Conservation (phyloP, 1,284 basidiomycete genomes). For the Sparassis latifolia region DNA sequence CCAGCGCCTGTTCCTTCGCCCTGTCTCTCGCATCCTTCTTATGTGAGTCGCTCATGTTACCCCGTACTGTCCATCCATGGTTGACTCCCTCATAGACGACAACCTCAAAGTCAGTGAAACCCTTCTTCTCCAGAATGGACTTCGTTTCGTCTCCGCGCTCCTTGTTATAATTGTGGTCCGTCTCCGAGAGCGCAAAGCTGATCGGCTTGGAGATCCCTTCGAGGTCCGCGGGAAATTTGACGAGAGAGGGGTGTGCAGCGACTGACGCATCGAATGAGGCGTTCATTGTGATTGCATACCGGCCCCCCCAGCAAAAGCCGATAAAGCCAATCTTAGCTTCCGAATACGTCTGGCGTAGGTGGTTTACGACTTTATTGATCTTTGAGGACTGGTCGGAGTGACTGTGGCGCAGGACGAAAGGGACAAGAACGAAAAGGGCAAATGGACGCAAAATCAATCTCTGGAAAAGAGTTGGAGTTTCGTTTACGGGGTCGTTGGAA, state of each 20-base stretch:
- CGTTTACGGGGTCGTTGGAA: slow-evolving; percentile 7
- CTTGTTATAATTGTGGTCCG: slow-evolving; percentile 8
- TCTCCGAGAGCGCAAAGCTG: slow-evolving; percentile 14
- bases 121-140: slow-evolving; percentile 12
- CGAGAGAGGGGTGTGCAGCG: slow-evolving; percentile 18
- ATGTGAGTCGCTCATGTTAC: slow-evolving; percentile 10
- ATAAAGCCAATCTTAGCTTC: slow-evolving; percentile 15
- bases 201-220: slow-evolving; percentile 13
- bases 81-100: slow-evolving; percentile 16
- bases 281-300: slow-evolving; percentile 20
- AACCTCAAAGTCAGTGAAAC: slow-evolving; percentile 16
- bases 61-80: slow-evolving; percentile 18
- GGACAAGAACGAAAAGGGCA: slow-evolving; percentile 13
- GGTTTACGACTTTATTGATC: slow-evolving; percentile 8
- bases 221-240: slow-evolving; percentile 17
- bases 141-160: slow-evolving; percentile 13
- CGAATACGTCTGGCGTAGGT: slow-evolving; percentile 11
- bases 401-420: slow-evolving; percentile 16
- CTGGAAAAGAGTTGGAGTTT: slow-evolving; percentile 10
- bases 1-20: slow-evolving; percentile 14
- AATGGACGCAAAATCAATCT: slow-evolving; percentile 11
- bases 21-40: slow-evolving; percentile 17
- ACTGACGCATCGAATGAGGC: slow-evolving; percentile 16
- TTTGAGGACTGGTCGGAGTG: slow-evolving; percentile 10
- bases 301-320: slow-evolving; percentile 23